These are phyloP conservation scores for Scytalidium sp. DNA, from an alignment of 2,329 filamentous ascomycete genomes.

Conservation along the genomic window DNA sequence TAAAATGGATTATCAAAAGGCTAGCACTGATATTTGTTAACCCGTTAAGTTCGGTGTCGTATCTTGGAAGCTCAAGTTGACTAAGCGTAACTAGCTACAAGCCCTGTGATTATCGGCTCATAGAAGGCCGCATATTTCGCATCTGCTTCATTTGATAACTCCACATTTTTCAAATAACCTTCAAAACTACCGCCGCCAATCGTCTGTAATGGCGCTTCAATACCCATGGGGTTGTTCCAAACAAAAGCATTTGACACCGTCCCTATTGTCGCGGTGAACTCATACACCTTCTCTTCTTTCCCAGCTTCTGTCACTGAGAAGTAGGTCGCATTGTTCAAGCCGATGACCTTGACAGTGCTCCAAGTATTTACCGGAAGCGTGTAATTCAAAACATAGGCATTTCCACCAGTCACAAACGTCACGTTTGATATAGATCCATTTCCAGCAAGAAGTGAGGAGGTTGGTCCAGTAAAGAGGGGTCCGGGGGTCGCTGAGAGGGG, in stretches of 20 bases:
- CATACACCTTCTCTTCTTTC: constrained; percentile 8
- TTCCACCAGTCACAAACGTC: constrained; percentile 34
- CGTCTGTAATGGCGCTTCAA: constrained; percentile 16
- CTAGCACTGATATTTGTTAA: too few relatives aligned
- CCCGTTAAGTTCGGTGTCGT: too few relatives aligned
- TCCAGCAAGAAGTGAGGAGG: constrained; percentile 36
- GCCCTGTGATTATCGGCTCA: constrained; percentile 9
- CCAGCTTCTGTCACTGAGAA: constrained; percentile 14
- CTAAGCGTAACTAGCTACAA: constrained; percentile 9
- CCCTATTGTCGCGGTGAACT: constrained; percentile 18
- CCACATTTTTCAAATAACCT: constrained; percentile 16
- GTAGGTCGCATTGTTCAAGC: constrained; percentile 33
- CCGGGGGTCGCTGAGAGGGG: constrained; percentile 31
- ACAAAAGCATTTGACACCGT: constrained; percentile 14
- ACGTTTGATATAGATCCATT: constrained; percentile 32
- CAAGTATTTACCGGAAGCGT: constrained; percentile 34
- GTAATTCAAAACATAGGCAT: constrained; percentile 37
- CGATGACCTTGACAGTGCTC: constrained; percentile 33
- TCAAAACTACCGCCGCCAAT: constrained; percentile 18
- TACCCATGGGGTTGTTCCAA: constrained; percentile 18
- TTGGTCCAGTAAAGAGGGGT: constrained; percentile 38
- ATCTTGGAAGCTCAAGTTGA: too few relatives aligned
- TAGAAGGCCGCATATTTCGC: constrained; percentile 9
- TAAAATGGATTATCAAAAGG: too few relatives aligned
- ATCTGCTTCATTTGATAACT: constrained; percentile 12